These are phyloP conservation scores for Mycena capillaripes DNA, from an alignment of 768 basidiomycete species.

Conservation along the genomic window DNA sequence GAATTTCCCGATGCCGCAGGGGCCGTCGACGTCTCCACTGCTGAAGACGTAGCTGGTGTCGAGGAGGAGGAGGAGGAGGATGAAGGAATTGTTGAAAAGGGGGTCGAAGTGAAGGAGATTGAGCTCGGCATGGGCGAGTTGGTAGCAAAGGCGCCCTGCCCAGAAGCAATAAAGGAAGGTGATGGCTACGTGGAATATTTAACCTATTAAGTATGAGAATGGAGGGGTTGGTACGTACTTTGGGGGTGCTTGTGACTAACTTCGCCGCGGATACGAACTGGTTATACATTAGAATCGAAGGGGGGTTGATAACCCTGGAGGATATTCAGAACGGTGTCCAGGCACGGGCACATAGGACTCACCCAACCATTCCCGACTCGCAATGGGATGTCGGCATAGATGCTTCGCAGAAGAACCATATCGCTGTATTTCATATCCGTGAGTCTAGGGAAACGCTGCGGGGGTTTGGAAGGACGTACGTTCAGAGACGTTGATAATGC, in stretches of 20 bases:
- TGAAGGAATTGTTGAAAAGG: background rate
- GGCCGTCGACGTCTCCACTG: slow-evolving; percentile 9
- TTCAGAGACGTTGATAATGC: slow-evolving; percentile 48
- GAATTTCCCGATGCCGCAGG: background rate
- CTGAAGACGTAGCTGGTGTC: background rate
- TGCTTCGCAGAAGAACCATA: slow-evolving; percentile 56
- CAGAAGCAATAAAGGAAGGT: slow-evolving; percentile 43
- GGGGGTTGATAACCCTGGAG: slow-evolving; percentile 53
- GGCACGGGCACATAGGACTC: slow-evolving; percentile 23
- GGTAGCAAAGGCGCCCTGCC: slow-evolving; percentile 53
- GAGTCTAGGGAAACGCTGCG: slow-evolving; percentile 1
- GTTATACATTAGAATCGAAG: slow-evolving; percentile 42
- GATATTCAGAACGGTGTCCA: background rate
- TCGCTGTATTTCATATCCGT: slow-evolving; percentile 36
- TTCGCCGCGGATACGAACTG: slow-evolving; percentile 48
- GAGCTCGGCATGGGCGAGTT: slow-evolving; percentile 33
- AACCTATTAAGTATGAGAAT: background rate
- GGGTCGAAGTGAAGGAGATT: slow-evolving; percentile 8
- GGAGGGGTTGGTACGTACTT: slow-evolving; percentile 37
- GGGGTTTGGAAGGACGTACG: slow-evolving; percentile 34
- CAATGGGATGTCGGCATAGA: slow-evolving; percentile 54
- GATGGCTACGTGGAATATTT: slow-evolving; percentile 38
- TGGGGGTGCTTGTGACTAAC: slow-evolving; percentile 41
- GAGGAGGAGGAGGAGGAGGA: background rate
- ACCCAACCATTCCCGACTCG: slow-evolving; percentile 57